Base-by-base conservation (phyloP, 805 yeast genomes). In the Starmerella bombi region DNA sequence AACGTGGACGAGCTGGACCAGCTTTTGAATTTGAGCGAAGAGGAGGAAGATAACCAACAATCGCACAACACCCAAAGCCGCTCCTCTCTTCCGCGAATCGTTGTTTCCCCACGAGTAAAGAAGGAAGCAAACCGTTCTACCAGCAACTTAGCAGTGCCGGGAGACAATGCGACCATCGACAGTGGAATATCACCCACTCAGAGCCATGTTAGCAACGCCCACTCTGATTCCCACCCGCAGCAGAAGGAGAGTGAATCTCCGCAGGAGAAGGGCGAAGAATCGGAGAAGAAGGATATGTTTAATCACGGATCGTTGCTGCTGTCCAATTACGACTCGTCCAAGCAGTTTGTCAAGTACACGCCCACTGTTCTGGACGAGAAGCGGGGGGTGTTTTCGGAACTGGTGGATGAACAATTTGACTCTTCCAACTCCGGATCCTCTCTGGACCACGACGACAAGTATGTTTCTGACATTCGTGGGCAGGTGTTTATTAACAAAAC, bases 1-100 rank as follows among this genome's bases (percentile, higher is more conserved):
- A 94, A 88, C 60, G 84, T 88, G 54, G 84, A 76, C 54, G 96
- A 85, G 54, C 71, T 88, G 50, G 94, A 53, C 35, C 53, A 49
- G 39, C 47, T 53, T 32, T 48, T 53, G 30, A 42, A 45, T 18
- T 27, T 49, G 14, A 41, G 46, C 34, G 51, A 46, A 14, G 46
- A 42, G 15, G 53, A 45, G 28, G 38, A 23, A 12, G 27, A 23
- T 8, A 12, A 23, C 7, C 27, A 23, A 23, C 27, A 12, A 12
- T 8, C 7, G 27, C 27, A 7, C 27, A 23, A 8, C 27, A 23
- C 7, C 27, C 27, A 23, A 12, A 7, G 12, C 7, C 27, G 27
- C 27, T 23, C 12, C 7, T 23, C 27, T 8, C 10, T 23, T 7
- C 27, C 27, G 27, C 27, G 27, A 8, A 23, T 23, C 12, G 27